Base-by-base conservation (phyloP, 169 alveolate genomes). In the Plasmodium malariae region DNA sequence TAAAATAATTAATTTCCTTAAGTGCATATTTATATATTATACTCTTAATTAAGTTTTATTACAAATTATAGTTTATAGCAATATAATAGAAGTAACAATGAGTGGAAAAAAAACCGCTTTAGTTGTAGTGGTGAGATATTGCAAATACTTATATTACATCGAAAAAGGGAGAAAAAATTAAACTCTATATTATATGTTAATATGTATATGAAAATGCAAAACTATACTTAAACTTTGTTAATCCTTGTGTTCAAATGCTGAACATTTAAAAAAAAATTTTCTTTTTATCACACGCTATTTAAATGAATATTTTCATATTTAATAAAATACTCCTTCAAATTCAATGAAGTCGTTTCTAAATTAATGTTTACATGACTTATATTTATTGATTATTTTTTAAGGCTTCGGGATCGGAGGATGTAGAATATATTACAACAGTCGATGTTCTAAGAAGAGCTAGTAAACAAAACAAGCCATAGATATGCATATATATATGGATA, bases 401-500 rank as follows among this genome's bases (percentile, higher is more conserved):
- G 89, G 89, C 89, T 14, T 78, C 89, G 17, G 96, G 96, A 28
- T 91, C 95, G 36, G 96, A 94, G 45, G 96, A 94, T 70, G 93
- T 94, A 26, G 96, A 94, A 72, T 92, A 90, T 54, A 93, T 94
- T 19, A 89, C 96, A n/a, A 71, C 92, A 21, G 94, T 89, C 28
- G 96, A 94, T 73, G 94, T 94, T 11, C 49, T 94, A 57, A 62
- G 94, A 21, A 88, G 96, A 48, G 96, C 95, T 1, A 93, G 95
- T 49, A 94, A 92, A 36, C 36, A 55, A 14, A 93, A 87, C 92
- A 63, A 4, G 21, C 24, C 51, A 37, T 36, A 14, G 14, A 11
- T 49, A n/a, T 49, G 34, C 28, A 24, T 30, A 24, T 26, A 26
- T 63, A 74, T 74, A 36, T 48, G 34, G 14, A 67, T 37, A 57